Base-by-base conservation (phyloP, 2,329 filamentous ascomycete species). In the Fusarium buxicola region DNA sequence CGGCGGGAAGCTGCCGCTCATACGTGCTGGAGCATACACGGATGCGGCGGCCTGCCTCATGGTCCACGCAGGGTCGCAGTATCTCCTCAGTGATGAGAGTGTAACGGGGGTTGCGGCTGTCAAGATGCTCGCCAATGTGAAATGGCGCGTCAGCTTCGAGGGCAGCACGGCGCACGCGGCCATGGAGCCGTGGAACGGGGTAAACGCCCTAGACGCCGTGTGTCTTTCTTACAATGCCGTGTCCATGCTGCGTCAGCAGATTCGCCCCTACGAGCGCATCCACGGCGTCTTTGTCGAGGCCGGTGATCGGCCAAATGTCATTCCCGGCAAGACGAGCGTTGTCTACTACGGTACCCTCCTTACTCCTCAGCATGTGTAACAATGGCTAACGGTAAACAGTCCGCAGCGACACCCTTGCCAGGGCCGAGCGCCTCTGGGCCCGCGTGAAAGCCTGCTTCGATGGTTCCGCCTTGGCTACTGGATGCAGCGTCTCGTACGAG, bases 261-360 rank as follows among this genome's bases (percentile, higher is more conserved):
- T 58, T n/a, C 9, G 43, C 2, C 53, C 47, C 7, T 13, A 38
- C 2, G 47, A 60, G 24, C 40, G 47, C 9, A 53, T 60, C 4
- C 43, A 58, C 4, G 57, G 53, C 4, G 32, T 44, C 3, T 47
- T 60, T 10, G 54, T 63, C 9, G 59, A 67, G 35, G 57, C 46
- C 10, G 39, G 49, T 5, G 31, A 35, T 24, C 39, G 49, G 10
- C 54, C 46, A 1, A 60, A 45, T 12, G 40, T 53, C 15, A 53
- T 53, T 1, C 39, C 27, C 1, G 40, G 24, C 30, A 18, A 36
- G 2, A 35, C 40, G 9, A 35, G 40, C 6, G 49, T 34, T 8
- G 11, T 16, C 15, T 53, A 46, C 4, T 36, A 48, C 9, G 32
- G 45, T 48, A 38, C 5, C 18, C 21, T 4, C 6, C 21, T 21